Evolutionary conservation across 2,329 filamentous ascomycete species (phyloP), one percentile per base, ranked within the genome.

Genomic region (Cladosporium sp.): DNA sequence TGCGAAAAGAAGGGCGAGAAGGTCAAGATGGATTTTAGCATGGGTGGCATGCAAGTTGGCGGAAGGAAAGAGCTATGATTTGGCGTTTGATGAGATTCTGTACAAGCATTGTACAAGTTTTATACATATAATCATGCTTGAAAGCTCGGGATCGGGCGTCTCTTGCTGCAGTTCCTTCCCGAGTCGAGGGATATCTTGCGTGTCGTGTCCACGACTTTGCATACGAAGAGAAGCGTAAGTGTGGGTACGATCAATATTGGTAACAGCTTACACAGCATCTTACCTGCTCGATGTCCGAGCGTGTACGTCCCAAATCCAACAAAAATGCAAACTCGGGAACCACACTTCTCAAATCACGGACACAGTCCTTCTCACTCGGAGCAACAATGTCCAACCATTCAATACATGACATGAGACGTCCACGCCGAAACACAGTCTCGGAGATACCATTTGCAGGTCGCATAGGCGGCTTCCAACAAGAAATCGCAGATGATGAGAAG

Each of bases 381-480:
- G 54, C 32, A n/a, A 36, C 32, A 38, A 58, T 41, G 55, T 28
- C 32, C 34, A 58, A 30, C 24, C 34, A 58, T 15, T 12, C 55
- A 21, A 32, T 21, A 34, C 21, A 51, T 44, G 60, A 63, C 49
- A 49, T 24, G 38, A 26, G 44, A 38, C 60, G 12, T 24, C 32
- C 24, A 6, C 60, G 47, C 4, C 47, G 21, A 36, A 34, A 55
- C 18, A 10, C 62, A 32, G 55, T 59, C 21, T 58, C 62, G 7
- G 65, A 68, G 57, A 32, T 62, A 14, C 64, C 67, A 30, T 71
- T 78, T 67, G 76, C 73, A 15, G 76, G 76, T 5, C 74, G 76
- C 28, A 74, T 78, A 34, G 76, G 76, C 30, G 76, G 75, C 11
- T 77, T 77, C 49, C 74, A 76, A 61, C 73, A 74, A 54, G 77